These are phyloP conservation scores for Hyaloperonospora brassicae DNA, from an alignment of 352 stramenopile species.

Conservation along the genomic window DNA sequence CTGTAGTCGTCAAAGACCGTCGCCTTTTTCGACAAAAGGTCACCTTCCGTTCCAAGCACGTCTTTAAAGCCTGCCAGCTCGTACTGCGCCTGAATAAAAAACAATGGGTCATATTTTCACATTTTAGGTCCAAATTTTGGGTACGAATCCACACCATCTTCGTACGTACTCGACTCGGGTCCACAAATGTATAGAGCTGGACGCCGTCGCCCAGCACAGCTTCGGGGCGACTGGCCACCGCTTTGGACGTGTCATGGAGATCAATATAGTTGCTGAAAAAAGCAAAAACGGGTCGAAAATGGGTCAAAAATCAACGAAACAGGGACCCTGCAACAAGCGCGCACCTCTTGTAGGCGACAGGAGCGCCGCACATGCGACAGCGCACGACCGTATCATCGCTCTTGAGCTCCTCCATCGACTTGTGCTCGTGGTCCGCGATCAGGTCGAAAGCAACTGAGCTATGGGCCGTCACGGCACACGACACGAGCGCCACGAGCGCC, in stretches of 20 bases:
- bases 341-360: conserved; percentile 59
- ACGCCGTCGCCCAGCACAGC: conserved; percentile 37
- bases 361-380: conserved; percentile 70
- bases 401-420: conserved; percentile 17
- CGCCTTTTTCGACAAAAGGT: conserved; percentile 60
- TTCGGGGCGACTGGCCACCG: conserved; percentile 46
- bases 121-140: background rate
- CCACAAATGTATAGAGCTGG: conserved; percentile 73
- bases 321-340: background rate
- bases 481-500: conserved; percentile 10
- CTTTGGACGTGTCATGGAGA: conserved; percentile 67
- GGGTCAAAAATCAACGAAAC: background rate
- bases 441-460: conserved; percentile 5
- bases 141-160: background rate
- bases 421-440: conserved; percentile 10
- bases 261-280: conserved; percentile 53
- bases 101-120: too few species aligned
- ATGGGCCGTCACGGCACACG: conserved; percentile 5
- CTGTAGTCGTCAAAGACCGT: conserved; percentile 82
- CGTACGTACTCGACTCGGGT: conserved; percentile 47
- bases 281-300: conserved; percentile 9
- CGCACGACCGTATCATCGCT: conserved; percentile 39
- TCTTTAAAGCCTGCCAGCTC: conserved; percentile 67
- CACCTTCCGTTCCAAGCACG: conserved; percentile 44
- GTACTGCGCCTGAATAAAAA: conserved; percentile 49